Evolutionary conservation across 1,139 yeast species (phyloP), one percentile per base, ranked within the genome.

Genomic region (Lodderomyces parapsilosis): DNA sequence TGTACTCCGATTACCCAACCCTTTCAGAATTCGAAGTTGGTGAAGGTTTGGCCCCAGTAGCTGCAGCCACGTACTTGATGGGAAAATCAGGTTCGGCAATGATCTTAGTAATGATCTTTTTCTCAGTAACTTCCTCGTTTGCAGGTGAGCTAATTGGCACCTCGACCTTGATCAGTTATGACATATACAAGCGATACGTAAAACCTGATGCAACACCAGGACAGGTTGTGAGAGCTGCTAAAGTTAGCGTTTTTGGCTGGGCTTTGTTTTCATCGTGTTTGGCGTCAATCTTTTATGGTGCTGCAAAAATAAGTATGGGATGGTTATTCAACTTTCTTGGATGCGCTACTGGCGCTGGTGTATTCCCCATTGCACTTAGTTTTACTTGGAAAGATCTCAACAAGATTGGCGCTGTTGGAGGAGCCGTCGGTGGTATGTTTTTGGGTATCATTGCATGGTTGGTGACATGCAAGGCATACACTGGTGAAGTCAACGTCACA

Each of bases 131-230:
- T 2, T 71, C 80, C 1, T 73, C 80, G 1, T 65, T 69, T 48
- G 69, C 78, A 3, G 74, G 78, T 22, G 80, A 76, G 50, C 54
- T 71, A 37, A 72, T 76, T 47, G 78, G 79, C 4, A 65, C 74
- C 5, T 71, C 79, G 0, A 69, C 80, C 1, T 57, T 75, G 40
- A 49, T 68, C 32, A 69, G 80, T 0, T 72, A 71, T 48, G 81
- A 76, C 53, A 58, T 74, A 36, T 76, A 66, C 61, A 71, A 71
- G 53, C 63, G 69, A 33, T 76, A 75, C 53, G 49, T 71, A 41
- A 67, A 67, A 28, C 74, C 76, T 24, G 49, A 59, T 6, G 80
- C 80, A 1, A 49, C 63, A 8, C 76, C 78, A 14, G 58, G 60
- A 18, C 58, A 60, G 45, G 67, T 75, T 38, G 70, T 74, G 13